Conservation (phyloP, 1,139 yeast species). For the Geotrichum aggregatum region DNA sequence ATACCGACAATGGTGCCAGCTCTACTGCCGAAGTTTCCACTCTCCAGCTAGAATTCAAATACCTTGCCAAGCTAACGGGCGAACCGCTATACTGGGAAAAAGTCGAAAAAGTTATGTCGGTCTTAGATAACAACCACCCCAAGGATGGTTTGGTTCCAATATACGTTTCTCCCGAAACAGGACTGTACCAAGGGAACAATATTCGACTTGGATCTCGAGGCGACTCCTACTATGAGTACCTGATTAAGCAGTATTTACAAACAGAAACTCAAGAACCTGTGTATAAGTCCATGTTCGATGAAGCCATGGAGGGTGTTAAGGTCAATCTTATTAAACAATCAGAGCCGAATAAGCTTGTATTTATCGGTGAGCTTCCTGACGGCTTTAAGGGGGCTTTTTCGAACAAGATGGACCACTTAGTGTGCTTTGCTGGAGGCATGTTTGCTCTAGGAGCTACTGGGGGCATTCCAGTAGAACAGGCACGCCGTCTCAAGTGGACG, state of each 20-base stretch:
- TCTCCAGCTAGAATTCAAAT: slow-evolving; percentile 82
- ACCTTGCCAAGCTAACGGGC: slow-evolving; percentile 74
- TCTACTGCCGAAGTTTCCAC: slow-evolving; percentile 92
- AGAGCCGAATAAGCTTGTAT: slow-evolving; percentile 59
- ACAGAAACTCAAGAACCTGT: slow-evolving; percentile 58
- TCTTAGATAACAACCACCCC: slow-evolving; percentile 58
- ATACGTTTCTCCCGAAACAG: slow-evolving; percentile 69
- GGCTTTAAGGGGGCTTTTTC: slow-evolving; percentile 61
- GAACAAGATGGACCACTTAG: slow-evolving; percentile 90
- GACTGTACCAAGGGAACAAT: slow-evolving; percentile 57
- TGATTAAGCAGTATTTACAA: slow-evolving; percentile 80
- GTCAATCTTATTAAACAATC: slow-evolving; percentile 60
- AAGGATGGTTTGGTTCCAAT: slow-evolving; percentile 79
- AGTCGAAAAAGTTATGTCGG: slow-evolving; percentile 64
- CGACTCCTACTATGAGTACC: slow-evolving; percentile 87
- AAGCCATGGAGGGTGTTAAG: slow-evolving; percentile 69
- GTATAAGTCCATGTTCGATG: slow-evolving; percentile 73
- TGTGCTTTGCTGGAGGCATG: slow-evolving; percentile 88
- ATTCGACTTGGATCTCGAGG: slow-evolving; percentile 88
- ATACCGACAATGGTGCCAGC: slow-evolving; percentile 62
- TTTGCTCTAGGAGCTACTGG: slow-evolving; percentile 86
- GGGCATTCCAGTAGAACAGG: slow-evolving; percentile 57
- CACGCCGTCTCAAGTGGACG: slow-evolving; percentile 47
- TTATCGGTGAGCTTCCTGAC: slow-evolving; percentile 69
- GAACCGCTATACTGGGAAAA: slow-evolving; percentile 73